These are phyloP conservation scores for Colletotrichum paranaense DNA, from an alignment of 2,329 filamentous ascomycete species.

Conservation along the genomic window DNA sequence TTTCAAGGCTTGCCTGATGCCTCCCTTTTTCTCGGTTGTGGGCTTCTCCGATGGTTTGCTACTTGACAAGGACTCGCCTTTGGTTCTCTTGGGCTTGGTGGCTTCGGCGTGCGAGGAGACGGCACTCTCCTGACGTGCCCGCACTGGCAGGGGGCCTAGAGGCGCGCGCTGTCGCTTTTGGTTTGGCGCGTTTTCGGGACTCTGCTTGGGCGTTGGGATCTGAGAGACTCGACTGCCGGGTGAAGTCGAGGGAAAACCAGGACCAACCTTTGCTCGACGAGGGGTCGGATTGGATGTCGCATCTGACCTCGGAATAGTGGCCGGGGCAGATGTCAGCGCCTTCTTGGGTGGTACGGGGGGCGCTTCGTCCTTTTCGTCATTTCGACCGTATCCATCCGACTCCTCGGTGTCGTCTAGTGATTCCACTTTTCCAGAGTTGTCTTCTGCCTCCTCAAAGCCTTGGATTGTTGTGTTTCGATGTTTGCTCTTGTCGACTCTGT, in stretches of 20 bases:
- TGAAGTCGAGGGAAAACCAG: conserved; percentile 12
- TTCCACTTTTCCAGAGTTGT: conserved; percentile 42
- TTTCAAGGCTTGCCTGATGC: conserved; percentile 63
- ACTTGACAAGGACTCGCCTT: conserved; percentile 39
- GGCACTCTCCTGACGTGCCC: conserved; percentile 34
- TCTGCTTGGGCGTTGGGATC: conserved; percentile 38
- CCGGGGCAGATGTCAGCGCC: neutral
- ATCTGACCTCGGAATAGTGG: neutral
- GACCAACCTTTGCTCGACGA: conserved; percentile 15
- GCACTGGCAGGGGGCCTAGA: conserved; percentile 37
- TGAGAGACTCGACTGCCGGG: conserved; percentile 35
- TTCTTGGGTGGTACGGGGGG: conserved; percentile 38
- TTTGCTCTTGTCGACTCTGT: conserved; percentile 66
- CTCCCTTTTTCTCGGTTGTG: conserved; percentile 54
- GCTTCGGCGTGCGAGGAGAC: conserved; percentile 39
- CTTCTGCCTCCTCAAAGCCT: conserved; percentile 45
- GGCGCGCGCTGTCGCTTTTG: conserved; percentile 59
- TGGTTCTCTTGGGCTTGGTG: conserved; percentile 46
- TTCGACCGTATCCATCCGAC: conserved; percentile 10
- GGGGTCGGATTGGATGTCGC: conserved; percentile 3
- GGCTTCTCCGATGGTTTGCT: conserved; percentile 39
- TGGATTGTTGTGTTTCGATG: conserved; percentile 54
- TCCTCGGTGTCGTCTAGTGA: conserved; percentile 39
- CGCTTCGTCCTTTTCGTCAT: conserved; percentile 16
- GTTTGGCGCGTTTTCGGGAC: conserved; percentile 53